Conservation (phyloP, 2,329 filamentous ascomycete genomes). For the Mariannaea sp. region DNA sequence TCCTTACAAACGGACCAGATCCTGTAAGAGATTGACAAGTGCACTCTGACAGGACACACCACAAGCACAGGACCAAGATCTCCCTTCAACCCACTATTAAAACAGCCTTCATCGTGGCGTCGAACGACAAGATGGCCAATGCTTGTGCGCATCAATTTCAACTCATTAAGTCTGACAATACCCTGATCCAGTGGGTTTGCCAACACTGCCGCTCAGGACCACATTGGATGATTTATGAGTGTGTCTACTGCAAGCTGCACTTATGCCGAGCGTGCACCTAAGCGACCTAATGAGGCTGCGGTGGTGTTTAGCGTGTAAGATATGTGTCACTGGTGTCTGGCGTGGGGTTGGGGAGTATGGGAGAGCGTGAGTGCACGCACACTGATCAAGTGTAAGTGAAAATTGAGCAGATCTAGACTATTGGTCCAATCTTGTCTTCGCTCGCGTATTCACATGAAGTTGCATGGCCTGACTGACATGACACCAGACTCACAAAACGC, state of each 20-base stretch:
- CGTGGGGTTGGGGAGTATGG: slow-evolving; percentile 19
- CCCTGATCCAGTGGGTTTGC: slow-evolving; percentile 68
- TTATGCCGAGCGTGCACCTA: slow-evolving; percentile 64
- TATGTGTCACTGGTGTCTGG: slow-evolving; percentile 27
- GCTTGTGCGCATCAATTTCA: slow-evolving; percentile 67
- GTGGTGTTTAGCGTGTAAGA: slow-evolving; percentile 20
- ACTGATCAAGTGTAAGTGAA: slow-evolving; percentile 11
- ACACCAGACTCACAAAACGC: slow-evolving; percentile 23
- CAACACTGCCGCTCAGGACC: slow-evolving; percentile 67
- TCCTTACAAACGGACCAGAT: slow-evolving; percentile 32
- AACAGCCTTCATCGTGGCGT: slow-evolving; percentile 22
- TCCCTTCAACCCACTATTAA: slow-evolving; percentile 13
- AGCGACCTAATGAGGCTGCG: slow-evolving; percentile 34
- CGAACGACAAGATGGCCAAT: slow-evolving; percentile 51
- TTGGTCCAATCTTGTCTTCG: slow-evolving; percentile 15
- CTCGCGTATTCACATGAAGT: slow-evolving; percentile 24
- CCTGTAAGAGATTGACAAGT: slow-evolving; percentile 29
- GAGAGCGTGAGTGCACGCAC: slow-evolving; percentile 14
- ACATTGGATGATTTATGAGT: slow-evolving; percentile 72
- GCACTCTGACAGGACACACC: slow-evolving; percentile 9
- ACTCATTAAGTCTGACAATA: slow-evolving; percentile 70
- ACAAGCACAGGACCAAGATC: slow-evolving; percentile 27
- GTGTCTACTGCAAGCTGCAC: slow-evolving; percentile 70
- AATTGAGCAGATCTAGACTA: slow-evolving; percentile 13
- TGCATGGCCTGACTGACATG: slow-evolving; percentile 33